phyloP scores from a whole-genome alignment of 2,329 filamentous ascomycete genomes.

The Aspergillus calidoustus region DNA sequence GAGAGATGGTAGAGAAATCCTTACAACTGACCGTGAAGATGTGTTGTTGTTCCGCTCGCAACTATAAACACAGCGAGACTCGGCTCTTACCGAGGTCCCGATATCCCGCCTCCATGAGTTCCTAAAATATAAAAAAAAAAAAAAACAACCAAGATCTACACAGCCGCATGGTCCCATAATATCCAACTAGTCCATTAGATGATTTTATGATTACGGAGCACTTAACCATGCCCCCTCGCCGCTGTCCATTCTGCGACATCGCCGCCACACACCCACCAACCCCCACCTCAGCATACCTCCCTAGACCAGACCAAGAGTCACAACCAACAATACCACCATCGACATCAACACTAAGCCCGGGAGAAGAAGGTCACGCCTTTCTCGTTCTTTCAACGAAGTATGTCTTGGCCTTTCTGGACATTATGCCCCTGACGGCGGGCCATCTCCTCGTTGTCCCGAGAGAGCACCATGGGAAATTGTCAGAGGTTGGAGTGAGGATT shows the following conservation, averaged over 20 bases:
- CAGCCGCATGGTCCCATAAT: neutral
- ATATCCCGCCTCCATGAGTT: neutral
- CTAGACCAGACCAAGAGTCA: conserved; percentile 2
- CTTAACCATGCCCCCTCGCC: conserved; percentile 1
- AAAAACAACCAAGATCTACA: too few relatives aligned
- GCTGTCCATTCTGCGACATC: conserved; percentile 65
- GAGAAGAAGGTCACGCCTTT: conserved; percentile 37
- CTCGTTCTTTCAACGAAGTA: conserved; percentile 77
- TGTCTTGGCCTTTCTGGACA: conserved; percentile 89
- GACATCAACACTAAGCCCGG: conserved; percentile 28
- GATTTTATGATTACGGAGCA: neutral
- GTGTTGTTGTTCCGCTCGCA: neutral
- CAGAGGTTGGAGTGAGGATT: conserved; percentile 68
- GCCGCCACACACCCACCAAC: conserved; percentile 54
- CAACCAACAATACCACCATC: conserved; percentile 23
- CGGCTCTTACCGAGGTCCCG: conserved; percentile 5
- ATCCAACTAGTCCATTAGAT: neutral
- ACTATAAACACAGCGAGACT: neutral
- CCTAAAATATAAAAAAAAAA: too few relatives aligned
- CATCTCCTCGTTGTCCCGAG: conserved; percentile 84
- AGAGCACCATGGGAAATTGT: conserved; percentile 76
- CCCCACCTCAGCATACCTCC: conserved; percentile 29
- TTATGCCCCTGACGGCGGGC: conserved; percentile 81
- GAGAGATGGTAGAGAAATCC: conserved; percentile 32
- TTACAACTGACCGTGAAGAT: neutral